Evolutionary conservation across 805 yeast genomes (phyloP).

Genomic region (Lipomyces orientalis): DNA sequence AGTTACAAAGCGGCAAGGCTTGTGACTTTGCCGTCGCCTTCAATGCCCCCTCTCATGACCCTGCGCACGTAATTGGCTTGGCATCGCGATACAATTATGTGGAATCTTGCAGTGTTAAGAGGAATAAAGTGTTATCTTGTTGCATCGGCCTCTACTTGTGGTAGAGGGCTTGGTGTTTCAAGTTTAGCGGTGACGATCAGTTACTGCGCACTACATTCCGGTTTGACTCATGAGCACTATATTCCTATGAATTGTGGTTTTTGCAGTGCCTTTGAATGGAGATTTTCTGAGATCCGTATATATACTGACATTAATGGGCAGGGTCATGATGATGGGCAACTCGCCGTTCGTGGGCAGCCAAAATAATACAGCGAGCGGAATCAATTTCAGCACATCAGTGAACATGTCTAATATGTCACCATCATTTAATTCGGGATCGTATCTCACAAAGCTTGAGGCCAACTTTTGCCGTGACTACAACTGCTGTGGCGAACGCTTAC

Average conservation of each 20-base stretch:
- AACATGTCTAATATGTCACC: slow-evolving; percentile 64
- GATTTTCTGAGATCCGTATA: not conserved
- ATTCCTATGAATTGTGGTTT: not conserved
- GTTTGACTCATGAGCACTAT: not conserved
- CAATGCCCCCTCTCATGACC: not conserved
- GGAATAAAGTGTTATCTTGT: not conserved
- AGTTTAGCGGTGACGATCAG: not conserved
- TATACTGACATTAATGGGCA: not conserved
- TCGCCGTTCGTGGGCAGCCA: slow-evolving; percentile 26
- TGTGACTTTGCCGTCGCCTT: not conserved
- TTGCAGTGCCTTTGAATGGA: not conserved
- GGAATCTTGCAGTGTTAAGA: not conserved
- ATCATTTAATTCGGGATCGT: slow-evolving; percentile 64
- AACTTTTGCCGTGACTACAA: slow-evolving; percentile 96
- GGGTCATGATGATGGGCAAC: slow-evolving; percentile 30
- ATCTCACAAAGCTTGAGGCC: slow-evolving; percentile 90
- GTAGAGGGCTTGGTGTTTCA: not conserved
- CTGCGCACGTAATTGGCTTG: not conserved
- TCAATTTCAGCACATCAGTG: slow-evolving; percentile 35
- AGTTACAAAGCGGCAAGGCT: not conserved
- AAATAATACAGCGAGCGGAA: slow-evolving; percentile 18
- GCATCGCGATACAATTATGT: not conserved
- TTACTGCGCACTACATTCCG: not conserved
- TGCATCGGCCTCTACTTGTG: not conserved
- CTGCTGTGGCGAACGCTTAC: slow-evolving; percentile 91